These are phyloP conservation scores for Paracamarosporium sp. DNA, from an alignment of 2,329 filamentous ascomycete genomes.

Conservation along the genomic window DNA sequence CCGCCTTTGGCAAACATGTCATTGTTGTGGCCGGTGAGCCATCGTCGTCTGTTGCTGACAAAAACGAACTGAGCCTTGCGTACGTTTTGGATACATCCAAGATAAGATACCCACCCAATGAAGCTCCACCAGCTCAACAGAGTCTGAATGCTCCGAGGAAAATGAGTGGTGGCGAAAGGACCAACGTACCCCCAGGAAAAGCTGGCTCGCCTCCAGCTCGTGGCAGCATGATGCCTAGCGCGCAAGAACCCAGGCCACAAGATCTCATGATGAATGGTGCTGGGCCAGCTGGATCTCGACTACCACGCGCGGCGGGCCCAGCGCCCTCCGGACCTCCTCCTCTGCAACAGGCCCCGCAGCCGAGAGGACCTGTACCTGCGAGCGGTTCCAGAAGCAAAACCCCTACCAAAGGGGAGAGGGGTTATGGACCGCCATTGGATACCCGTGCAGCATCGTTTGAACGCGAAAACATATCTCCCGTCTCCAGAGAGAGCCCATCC, in stretches of 20 bases:
- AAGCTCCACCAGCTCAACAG: constrained; percentile 52
- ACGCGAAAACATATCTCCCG: constrained; percentile 56
- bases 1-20: constrained; percentile 88
- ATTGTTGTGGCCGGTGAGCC: constrained; percentile 94
- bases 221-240: constrained; percentile 50
- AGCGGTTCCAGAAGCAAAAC: constrained; percentile 54
- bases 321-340: constrained; percentile 69
- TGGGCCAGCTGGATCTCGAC: constrained; percentile 57
- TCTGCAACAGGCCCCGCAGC: constrained; percentile 67
- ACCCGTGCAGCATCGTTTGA: constrained; percentile 54
- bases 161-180: constrained; percentile 56
- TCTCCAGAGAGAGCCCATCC: constrained; percentile 47
- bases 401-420: constrained; percentile 57
- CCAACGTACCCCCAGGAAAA: constrained; percentile 47
- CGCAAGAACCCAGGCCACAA: constrained; percentile 44
- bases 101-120: constrained; percentile 88
- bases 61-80: constrained; percentile 83
- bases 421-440: constrained; percentile 50
- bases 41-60: constrained; percentile 81
- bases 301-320: constrained; percentile 67
- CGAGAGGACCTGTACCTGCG: constrained; percentile 54
- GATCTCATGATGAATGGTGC: constrained; percentile 35
- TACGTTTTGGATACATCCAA: constrained; percentile 95
- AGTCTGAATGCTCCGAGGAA: constrained; percentile 48
- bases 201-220: constrained; percentile 43